Conservation (phyloP, 176 grass and related monocot genomes). For the Hyparrhenia diplandra region DNA sequence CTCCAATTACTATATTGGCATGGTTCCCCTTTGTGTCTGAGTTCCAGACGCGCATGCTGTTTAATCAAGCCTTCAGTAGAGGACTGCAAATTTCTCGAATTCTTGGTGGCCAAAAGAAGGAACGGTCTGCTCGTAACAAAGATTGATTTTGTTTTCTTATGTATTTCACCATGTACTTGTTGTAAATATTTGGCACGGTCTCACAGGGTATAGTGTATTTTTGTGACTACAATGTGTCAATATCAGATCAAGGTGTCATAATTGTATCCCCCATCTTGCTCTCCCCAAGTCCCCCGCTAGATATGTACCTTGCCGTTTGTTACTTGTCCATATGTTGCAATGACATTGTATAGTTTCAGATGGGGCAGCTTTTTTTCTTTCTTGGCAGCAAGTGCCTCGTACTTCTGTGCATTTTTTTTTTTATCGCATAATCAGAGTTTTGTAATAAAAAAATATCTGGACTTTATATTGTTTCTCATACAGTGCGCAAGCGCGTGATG, state of each 20-base stretch:
- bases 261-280: no score
- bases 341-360: no score
- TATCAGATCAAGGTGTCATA: not conserved
- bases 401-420: no score
- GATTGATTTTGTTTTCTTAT: conserved; percentile 40
- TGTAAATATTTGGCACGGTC: conserved; percentile 5
- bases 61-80: conserved; percentile 93
- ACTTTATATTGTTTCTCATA: no score
- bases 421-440: no score
- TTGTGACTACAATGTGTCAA: not conserved
- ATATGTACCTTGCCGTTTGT: no score
- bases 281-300: no score
- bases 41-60: conserved; percentile 89
- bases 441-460: no score
- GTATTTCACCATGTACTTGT: not conserved
- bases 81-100: conserved; percentile 94
- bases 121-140: conserved; percentile 43
- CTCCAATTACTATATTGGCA: conserved; percentile 66
- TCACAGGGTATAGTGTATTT: conserved; percentile 7
- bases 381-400: no score
- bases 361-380: no score
- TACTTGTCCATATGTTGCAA: no score
- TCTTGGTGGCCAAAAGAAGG: conserved; percentile 78
- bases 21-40: conserved; percentile 94
- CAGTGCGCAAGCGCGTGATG: no score